These are phyloP conservation scores for Circinella minor DNA, from an alignment of 371 early-diverging fungal species.

Conservation along the genomic window DNA sequence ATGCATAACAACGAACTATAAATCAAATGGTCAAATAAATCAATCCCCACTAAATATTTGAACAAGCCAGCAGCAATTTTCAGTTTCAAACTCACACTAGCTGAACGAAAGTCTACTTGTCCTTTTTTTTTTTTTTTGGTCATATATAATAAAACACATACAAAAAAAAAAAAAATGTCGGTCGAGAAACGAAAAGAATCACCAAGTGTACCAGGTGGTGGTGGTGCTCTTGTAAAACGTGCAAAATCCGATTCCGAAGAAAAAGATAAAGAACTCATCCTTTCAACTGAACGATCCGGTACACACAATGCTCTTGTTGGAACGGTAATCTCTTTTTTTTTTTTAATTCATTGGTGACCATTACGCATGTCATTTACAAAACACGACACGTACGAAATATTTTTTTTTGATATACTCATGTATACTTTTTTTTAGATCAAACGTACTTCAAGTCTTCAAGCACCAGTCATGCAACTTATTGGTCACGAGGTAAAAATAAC, in stretches of 20 bases:
- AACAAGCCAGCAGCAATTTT: no score
- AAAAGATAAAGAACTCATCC: slow-evolving; percentile 48
- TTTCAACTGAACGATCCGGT: slow-evolving; percentile 55
- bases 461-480: slow-evolving; percentile 87
- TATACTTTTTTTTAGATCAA: slow-evolving; percentile 52
- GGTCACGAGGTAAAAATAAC: slow-evolving; percentile 68
- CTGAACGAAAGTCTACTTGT: no score
- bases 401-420: no score
- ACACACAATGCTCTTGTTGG: slow-evolving; percentile 64
- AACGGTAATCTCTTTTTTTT: slow-evolving; percentile 43
- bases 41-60: no score
- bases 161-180: slow-evolving; percentile 18
- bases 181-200: slow-evolving; percentile 57
- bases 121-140: not conserved
- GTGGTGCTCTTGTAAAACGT: slow-evolving; percentile 61
- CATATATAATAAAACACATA: not conserved
- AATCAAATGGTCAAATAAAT: no score
- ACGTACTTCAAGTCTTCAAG: slow-evolving; percentile 85
- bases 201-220: slow-evolving; percentile 32
- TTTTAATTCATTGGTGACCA: no score
- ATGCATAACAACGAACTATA: no score
- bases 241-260: slow-evolving; percentile 42
- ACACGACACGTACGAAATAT: no score
- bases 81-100: no score
- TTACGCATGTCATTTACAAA: no score